Evolutionary conservation across 257 asterid genomes (phyloP).

Genomic region (Leptodermis oblonga): DNA sequence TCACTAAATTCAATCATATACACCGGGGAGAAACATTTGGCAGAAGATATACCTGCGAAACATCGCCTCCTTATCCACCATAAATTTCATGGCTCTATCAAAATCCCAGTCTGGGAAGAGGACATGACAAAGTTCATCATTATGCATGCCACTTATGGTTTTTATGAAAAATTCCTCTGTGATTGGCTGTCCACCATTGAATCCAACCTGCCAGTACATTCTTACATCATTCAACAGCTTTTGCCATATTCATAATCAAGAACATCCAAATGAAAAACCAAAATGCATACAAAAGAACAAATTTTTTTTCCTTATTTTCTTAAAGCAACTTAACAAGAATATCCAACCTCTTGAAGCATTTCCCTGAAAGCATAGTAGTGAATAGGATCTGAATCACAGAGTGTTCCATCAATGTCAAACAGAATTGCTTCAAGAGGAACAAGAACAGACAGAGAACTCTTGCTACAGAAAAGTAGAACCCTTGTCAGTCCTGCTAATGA

Average conservation of each 20-base stretch:
- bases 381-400: conserved; percentile 77
- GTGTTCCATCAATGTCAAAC: conserved; percentile 85
- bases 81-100: conserved; percentile 43
- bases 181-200: conserved; percentile 69
- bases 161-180: conserved; percentile 62
- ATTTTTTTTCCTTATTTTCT: neutral
- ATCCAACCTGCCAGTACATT: conserved; percentile 49
- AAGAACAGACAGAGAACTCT: conserved; percentile 45
- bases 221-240: neutral
- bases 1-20: neutral
- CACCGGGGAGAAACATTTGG: neutral
- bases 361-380: conserved; percentile 73
- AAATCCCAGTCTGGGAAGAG: conserved; percentile 79
- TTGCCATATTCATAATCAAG: neutral
- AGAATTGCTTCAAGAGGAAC: conserved; percentile 72
- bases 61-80: conserved; percentile 71
- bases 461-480: conserved; percentile 18
- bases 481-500: conserved; percentile 10
- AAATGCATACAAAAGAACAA: neutral
- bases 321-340: neutral
- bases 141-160: conserved; percentile 67
- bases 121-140: conserved; percentile 56
- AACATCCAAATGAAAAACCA: neutral
- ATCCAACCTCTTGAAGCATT: conserved; percentile 81
- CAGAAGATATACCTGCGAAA: conserved; percentile 53